Evolutionary conservation across 495 filamentous ascomycete species (phyloP), one percentile per base, ranked within the genome.

Genomic region (Talaromyces adpressus): DNA sequence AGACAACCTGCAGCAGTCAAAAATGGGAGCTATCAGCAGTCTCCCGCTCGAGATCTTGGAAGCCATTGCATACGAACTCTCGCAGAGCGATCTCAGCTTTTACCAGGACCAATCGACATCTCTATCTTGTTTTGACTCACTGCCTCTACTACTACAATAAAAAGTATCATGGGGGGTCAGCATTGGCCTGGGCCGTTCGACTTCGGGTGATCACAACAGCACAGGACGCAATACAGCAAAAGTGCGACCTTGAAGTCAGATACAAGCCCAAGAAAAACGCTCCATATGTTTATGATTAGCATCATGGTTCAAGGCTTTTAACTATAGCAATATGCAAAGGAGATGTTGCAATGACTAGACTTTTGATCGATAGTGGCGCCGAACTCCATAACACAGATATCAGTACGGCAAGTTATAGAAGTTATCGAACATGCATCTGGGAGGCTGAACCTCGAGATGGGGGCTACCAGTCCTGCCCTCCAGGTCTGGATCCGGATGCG

Each of bases 241-340:
- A 71, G 0, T 76, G 75, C 3, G 69, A 80, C 57, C 63, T 72
- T 52, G 71, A 81, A 59, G 64, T 70, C 3, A 66, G 65, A 57
- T 73, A 79, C 60, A 53, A 53, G 4, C 11, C 8, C 8, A 12
- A 36, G 8, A 3, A 11, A 36, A 12, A 36, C 32, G 1, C 0
- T 36, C 8, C 32, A 11, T 12, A 36, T 36, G 32, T 12, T 12
- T 36, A 36, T 12, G 9, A 12, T 36, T 0, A 32, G 30, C 9
- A 32, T 32, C 25, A 62, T 1, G 72, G 73, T 39, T 71, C 74
- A 51, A 81, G 76, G 1, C 70, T 69, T 5, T 65, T 81, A 7
- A 75, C 79, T 65, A 65, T 73, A 5, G 53, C 53, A 5, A 16
- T 57, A 29, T 30, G 1, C 4, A 57, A 12, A 0, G 27, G 23